These are phyloP conservation scores for Phlebiopsis gigantea DNA, from an alignment of 768 basidiomycete genomes.

Conservation along the genomic window DNA sequence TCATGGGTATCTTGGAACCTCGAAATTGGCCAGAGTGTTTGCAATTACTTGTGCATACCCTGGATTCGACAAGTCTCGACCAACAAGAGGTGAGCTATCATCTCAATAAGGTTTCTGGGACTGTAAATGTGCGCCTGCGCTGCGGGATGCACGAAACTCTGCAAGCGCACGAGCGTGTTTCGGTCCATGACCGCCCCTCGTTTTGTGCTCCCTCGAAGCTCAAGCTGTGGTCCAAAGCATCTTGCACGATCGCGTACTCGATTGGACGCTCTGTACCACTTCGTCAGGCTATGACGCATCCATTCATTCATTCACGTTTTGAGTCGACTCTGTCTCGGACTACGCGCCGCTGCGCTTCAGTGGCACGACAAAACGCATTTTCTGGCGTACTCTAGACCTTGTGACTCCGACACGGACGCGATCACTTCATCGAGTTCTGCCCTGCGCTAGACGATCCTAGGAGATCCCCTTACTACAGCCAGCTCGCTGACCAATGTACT, in stretches of 20 bases:
- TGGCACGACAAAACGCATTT: not conserved
- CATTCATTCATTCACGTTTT: not conserved
- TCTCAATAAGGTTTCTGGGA: not conserved
- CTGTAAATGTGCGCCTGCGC: not conserved
- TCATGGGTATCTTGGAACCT: constrained; percentile 84
- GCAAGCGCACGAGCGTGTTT: not conserved
- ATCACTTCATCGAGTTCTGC: not conserved
- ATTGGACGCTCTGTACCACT: not conserved
- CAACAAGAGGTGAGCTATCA: constrained; percentile 73
- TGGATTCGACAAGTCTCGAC: constrained; percentile 70
- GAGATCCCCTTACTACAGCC: not conserved
- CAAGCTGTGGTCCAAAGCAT: not conserved
- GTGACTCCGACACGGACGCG: not conserved
- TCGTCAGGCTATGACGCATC: not conserved
- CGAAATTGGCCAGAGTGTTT: constrained; percentile 95
- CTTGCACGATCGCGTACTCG: not conserved
- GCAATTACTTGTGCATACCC: constrained; percentile 71
- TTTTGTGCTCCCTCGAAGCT: not conserved
- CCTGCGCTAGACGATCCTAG: not conserved
- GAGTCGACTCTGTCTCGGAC: not conserved
- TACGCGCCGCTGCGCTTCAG: not conserved
- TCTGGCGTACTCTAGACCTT: not conserved
- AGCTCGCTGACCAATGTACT: not conserved
- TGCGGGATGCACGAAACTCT: too few relatives aligned
- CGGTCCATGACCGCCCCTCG: not conserved